Base-by-base conservation (phyloP, 257 asterid species). In the Solanum corneliomulleri region DNA sequence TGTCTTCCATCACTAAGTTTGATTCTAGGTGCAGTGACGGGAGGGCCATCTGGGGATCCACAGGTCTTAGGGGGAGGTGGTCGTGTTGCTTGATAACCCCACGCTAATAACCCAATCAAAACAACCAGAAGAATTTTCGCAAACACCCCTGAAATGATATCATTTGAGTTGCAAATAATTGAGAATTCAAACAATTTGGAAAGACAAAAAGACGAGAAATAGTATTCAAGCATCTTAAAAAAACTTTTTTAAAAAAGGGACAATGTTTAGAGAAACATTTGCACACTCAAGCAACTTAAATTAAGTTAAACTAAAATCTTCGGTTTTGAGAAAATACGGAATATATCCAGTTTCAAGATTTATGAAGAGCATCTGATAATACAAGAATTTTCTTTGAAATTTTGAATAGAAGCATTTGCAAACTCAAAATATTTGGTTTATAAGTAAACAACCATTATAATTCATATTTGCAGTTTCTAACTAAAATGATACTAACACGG, bases 1-100 rank as follows among this genome's bases (percentile, higher is more conserved):
- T 93, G 74, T 85, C 99, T 94, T 82, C 99, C 97, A 39, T 96
- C 98, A 88, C 89, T 93, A 52, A 96, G 98, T 90, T 89, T 93
- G 88, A 96, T 86, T 87, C 99, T 92, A 6, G 95, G 74, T 29
- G 97, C 97, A n/a, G 97, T 94, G 56, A 96, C 77, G 2, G 96
- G 91, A 84, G 96, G 98, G 21, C 97, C 98, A 87, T 91, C 90
- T 21, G 80, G 64, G 15, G 98, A 92, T 74, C 98, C 99, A 90
- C 94, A 90, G 21, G 49, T 88, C 86, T 92, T 94, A 15, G 98
- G 94, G 39, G 94, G 92, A 86, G 97, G 98, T 37, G 98, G 98
- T 76, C 60, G 86, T 62, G 94, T 87, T 86, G 95, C 97, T 88
- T 94, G 95, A 89, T 93, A 96, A 87, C 94, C 96, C 95, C 95